Evolutionary conservation across 192 early-diverging fungal species (phyloP).

Genomic region (Podila epigama): DNA sequence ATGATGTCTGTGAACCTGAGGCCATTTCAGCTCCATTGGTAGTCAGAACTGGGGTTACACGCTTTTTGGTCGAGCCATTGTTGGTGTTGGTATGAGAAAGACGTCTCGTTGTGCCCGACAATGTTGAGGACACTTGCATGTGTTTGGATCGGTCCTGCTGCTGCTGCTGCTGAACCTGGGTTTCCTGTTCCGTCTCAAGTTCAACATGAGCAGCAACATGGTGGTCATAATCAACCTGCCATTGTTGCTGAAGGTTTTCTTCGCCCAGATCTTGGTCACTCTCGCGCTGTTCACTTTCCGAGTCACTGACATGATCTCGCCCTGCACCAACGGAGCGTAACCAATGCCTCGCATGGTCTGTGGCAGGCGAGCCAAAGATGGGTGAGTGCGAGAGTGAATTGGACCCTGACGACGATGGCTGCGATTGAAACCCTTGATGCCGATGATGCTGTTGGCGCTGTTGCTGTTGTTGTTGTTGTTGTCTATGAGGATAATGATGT

Average conservation of each 20-base stretch:
- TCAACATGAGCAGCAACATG: conserved; percentile 24
- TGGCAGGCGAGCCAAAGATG: conserved; percentile 21
- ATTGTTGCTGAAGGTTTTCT: conserved; percentile 27
- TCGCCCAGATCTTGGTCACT: conserved; percentile 17
- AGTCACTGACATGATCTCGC: conserved; percentile 22
- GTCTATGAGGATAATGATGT: background rate
- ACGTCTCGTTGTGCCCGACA: too few species aligned
- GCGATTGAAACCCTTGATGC: too few species aligned
- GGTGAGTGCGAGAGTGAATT: conserved; percentile 14
- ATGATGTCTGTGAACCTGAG: background rate
- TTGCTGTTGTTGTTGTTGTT: background rate
- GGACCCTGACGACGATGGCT: background rate
- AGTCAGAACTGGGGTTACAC: background rate
- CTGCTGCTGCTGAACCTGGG: background rate
- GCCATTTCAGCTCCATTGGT: background rate
- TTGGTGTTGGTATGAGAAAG: background rate
- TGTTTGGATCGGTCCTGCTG: too few species aligned
- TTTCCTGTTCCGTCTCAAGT: conserved; percentile 4
- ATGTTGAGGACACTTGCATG: too few species aligned
- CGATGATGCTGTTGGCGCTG: background rate
- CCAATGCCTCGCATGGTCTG: conserved; percentile 30
- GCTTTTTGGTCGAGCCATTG: background rate
- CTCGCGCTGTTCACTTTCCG: conserved; percentile 22
- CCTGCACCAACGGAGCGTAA: conserved; percentile 14
- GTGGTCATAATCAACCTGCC: conserved; percentile 40